A percentile compares a stretch with the other conserved stretches of the same genome.
Evolutionary conservation across 257 asterid genomes (phyloP).

Genomic region (Capsicum baccatum): DNA sequence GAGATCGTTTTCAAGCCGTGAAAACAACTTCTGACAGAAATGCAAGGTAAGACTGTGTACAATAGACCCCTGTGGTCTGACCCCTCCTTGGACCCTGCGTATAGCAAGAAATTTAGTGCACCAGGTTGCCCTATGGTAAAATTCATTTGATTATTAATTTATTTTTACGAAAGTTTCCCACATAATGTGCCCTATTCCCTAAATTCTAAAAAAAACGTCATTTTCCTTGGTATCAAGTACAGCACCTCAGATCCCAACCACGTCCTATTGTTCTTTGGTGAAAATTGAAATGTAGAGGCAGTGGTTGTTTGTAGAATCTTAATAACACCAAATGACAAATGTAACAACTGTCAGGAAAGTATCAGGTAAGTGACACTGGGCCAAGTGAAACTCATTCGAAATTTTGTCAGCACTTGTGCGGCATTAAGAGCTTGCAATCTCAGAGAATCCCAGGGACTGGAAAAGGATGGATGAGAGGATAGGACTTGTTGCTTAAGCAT

Average conservation of each 20-base stretch:
- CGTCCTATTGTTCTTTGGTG: not conserved
- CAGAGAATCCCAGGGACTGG: not conserved
- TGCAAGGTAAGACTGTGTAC: too few species aligned
- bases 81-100: too few species aligned
- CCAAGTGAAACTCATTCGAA: slow-evolving; percentile 11
- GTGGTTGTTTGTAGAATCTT: not conserved
- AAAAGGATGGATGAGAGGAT: not conserved
- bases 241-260: not conserved
- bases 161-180: not conserved
- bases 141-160: too few species aligned
- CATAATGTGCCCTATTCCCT: not conserved
- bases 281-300: slow-evolving; percentile 14
- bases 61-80: too few species aligned
- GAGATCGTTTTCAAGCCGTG: too few species aligned
- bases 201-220: not conserved
- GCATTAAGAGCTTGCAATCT: slow-evolving; percentile 11
- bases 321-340: not conserved
- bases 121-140: too few species aligned
- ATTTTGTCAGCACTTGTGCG: not conserved
- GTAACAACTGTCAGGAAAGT: not conserved
- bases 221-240: not conserved
- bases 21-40: too few species aligned
- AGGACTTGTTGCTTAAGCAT: slow-evolving; percentile 3
- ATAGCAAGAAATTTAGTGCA: too few species aligned
- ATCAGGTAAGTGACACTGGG: slow-evolving; percentile 12